phyloP scores from a whole-genome alignment of 805 yeast species.

The Starmerella potacharoeniae region DNA sequence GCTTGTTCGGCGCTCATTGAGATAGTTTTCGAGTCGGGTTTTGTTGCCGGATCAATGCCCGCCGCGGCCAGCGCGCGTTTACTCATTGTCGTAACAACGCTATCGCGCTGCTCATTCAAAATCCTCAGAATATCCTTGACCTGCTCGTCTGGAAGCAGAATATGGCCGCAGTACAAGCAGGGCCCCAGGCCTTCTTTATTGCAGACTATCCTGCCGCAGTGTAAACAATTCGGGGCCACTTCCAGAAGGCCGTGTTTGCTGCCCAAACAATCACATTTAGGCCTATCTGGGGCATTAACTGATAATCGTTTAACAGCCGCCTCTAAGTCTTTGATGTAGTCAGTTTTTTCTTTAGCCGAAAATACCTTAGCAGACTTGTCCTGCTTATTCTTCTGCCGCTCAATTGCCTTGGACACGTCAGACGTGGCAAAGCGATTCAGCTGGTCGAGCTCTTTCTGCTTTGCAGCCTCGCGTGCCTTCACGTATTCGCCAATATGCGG shows the following conservation, averaged over 20 bases:
- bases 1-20: constrained; percentile 38
- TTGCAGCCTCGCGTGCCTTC: constrained; percentile 2
- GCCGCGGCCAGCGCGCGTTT: constrained; percentile 31
- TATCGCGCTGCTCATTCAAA: constrained; percentile 44
- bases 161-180: constrained; percentile 70
- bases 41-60: constrained; percentile 24
- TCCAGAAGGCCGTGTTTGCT: constrained; percentile 79
- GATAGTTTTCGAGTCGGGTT: neutral
- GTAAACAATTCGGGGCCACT: constrained; percentile 83
- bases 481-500: constrained; percentile 14
- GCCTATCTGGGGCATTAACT: constrained; percentile 28
- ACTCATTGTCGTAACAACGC: constrained; percentile 28
- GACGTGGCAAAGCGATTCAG: neutral
- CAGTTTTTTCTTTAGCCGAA: constrained; percentile 34
- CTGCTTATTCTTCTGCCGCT: neutral
- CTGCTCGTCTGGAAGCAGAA: constrained; percentile 54
- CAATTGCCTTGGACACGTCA: constrained; percentile 2
- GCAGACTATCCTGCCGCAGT: constrained; percentile 92
- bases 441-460: neutral
- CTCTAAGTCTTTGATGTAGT: constrained; percentile 53
- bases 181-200: constrained; percentile 81
- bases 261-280: constrained; percentile 72
- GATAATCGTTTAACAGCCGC: constrained; percentile 48
- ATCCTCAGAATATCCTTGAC: constrained; percentile 43
- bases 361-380: constrained; percentile 1